A percentile compares a stretch with the other conserved stretches of the same genome.
Conservation (phyloP, 129 eudicot species). For the Apium graveolens region DNA sequence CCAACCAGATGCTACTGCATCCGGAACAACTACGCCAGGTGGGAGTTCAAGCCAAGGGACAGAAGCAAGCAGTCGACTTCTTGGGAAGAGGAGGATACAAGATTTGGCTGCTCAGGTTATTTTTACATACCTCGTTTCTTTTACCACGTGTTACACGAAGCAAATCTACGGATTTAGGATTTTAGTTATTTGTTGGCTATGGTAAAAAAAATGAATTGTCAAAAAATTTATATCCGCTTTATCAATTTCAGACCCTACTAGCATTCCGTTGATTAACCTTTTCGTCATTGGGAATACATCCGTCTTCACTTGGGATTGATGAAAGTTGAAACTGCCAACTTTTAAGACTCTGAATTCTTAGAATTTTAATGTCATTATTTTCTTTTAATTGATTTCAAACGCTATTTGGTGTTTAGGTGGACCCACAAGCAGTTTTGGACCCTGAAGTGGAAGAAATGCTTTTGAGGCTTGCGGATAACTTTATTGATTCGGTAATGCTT, state of each 20-base stretch:
- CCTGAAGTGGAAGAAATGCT: conserved; percentile 89
- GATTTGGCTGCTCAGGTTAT: conserved; percentile 82
- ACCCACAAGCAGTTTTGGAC: conserved; percentile 54
- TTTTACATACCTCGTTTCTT: background rate
- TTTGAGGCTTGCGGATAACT: conserved; percentile 76
- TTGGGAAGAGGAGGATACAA: conserved; percentile 86
- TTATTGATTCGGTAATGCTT: conserved; percentile 76
- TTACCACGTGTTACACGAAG: background rate
- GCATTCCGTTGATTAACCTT: background rate
- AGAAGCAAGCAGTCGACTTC: conserved; percentile 83
- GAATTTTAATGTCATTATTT: background rate
- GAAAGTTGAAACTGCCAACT: background rate
- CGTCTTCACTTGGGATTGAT: background rate
- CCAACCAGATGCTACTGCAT: conserved; percentile 91
- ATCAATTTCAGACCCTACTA: background rate
- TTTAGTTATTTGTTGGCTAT: background rate
- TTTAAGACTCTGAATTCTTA: background rate
- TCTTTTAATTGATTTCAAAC: background rate
- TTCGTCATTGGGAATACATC: background rate
- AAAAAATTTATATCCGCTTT: background rate
- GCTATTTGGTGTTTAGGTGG: conserved; percentile 43
- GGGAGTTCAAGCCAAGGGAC: conserved; percentile 98
- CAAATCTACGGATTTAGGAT: background rate
- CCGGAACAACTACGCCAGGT: conserved; percentile 89
- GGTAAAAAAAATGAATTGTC: background rate